Conservation (phyloP, 768 basidiomycete genomes). For the Tephrocybe rancida region DNA sequence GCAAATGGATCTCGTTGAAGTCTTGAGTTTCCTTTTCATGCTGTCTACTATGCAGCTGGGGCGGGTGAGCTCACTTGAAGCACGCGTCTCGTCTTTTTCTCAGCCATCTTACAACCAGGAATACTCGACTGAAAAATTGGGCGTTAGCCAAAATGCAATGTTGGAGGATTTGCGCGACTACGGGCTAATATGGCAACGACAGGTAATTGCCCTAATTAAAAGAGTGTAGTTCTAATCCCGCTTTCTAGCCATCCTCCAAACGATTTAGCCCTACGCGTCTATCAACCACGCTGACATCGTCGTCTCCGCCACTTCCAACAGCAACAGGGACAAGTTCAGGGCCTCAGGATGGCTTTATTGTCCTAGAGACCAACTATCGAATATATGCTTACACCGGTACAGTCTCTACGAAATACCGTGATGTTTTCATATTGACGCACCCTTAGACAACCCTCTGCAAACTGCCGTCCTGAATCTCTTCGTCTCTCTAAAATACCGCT, state of each 20-base stretch:
- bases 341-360: slow-evolving; percentile 85
- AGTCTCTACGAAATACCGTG: slow-evolving; percentile 18
- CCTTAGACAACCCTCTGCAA: slow-evolving; percentile 89
- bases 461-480: slow-evolving; percentile 96
- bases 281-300: slow-evolving; percentile 92
- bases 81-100: neutral
- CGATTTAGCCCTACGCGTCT: slow-evolving; percentile 94
- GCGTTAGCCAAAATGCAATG: slow-evolving; percentile 82
- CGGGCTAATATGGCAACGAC: slow-evolving; percentile 89
- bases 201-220: slow-evolving; percentile 44
- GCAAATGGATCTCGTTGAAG: slow-evolving; percentile 91
- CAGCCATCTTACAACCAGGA: slow-evolving; percentile 51
- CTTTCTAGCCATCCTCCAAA: slow-evolving; percentile 62
- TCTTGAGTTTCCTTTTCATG: slow-evolving; percentile 95
- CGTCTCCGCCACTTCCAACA: slow-evolving; percentile 77
- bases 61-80: slow-evolving; percentile 49
- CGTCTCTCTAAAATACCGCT: slow-evolving; percentile 89
- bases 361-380: slow-evolving; percentile 98
- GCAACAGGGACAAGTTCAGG: slow-evolving; percentile 57
- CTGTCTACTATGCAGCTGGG: slow-evolving; percentile 96
- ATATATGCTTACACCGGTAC: slow-evolving; percentile 96
- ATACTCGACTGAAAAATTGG: slow-evolving; percentile 83
- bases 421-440: slow-evolving; percentile 20
- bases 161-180: slow-evolving; percentile 93
- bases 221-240: slow-evolving; percentile 4